Evolutionary conservation across 805 yeast species (phyloP).

Genomic region (Spathaspora gorwiae): DNA sequence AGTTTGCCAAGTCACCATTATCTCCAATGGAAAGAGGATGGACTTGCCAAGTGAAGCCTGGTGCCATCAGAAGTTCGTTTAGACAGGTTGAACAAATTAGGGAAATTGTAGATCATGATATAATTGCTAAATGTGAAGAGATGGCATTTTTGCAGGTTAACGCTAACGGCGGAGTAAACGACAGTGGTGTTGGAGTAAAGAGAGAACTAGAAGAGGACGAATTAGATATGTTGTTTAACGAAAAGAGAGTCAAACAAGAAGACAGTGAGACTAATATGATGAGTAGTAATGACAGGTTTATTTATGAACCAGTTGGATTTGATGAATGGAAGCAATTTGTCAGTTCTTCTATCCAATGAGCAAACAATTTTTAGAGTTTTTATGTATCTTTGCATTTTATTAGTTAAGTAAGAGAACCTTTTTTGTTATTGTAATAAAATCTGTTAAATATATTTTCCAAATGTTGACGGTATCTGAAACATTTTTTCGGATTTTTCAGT

Average conservation of each 20-base stretch:
- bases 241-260: slow-evolving; percentile 25
- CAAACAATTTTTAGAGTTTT: neutral
- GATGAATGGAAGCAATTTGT: slow-evolving; percentile 34
- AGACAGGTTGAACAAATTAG: slow-evolving; percentile 37
- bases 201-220: slow-evolving; percentile 25
- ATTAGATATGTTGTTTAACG: slow-evolving; percentile 32
- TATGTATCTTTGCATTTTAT: neutral
- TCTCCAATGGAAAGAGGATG: slow-evolving; percentile 35
- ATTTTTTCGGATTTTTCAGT: too few relatives aligned
- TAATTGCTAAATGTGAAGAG: slow-evolving; percentile 20
- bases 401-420: neutral
- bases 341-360: slow-evolving; percentile 12
- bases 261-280: neutral
- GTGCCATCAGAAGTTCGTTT: slow-evolving; percentile 43
- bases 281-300: slow-evolving; percentile 12
- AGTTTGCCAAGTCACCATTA: slow-evolving; percentile 27
- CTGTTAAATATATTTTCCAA: neutral
- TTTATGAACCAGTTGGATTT: slow-evolving; percentile 28
- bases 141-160: slow-evolving; percentile 2
- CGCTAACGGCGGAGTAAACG: neutral
- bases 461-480: neutral
- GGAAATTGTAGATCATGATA: slow-evolving; percentile 25
- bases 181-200: slow-evolving; percentile 13
- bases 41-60: slow-evolving; percentile 44
- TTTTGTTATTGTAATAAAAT: neutral